phyloP scores from a whole-genome alignment of 306 rosid genomes.

The Aeschynomene evenia region DNA sequence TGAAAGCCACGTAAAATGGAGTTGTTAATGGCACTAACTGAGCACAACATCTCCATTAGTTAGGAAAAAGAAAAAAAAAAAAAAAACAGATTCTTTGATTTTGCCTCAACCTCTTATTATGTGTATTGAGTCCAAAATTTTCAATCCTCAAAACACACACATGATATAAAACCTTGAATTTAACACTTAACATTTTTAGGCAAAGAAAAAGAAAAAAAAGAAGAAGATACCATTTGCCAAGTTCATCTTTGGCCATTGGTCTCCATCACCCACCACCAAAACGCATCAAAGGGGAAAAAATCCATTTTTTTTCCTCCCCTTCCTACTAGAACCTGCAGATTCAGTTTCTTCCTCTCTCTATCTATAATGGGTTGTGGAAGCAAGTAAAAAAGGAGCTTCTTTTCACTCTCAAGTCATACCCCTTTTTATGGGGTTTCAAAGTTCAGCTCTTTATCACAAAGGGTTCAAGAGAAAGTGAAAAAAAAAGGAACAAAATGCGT shows the following conservation, averaged over 20 bases:
- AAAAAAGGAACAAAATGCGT: constrained; percentile 43
- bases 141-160: not conserved
- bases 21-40: constrained; percentile 32
- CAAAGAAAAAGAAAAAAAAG: too few relatives aligned
- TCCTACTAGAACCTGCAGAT: not conserved
- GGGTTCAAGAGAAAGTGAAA: constrained; percentile 8
- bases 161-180: constrained; percentile 11
- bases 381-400: constrained; percentile 11
- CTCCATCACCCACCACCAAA: not conserved
- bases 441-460: constrained; percentile 16
- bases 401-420: not conserved
- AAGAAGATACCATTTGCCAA: not conserved
- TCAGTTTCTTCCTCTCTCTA: not conserved
- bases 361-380: not conserved
- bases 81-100: not conserved
- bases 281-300: not conserved
- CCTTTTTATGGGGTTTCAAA: constrained; percentile 22
- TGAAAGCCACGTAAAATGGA: constrained; percentile 32
- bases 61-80: too few relatives aligned
- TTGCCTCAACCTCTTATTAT: not conserved
- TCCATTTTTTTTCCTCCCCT: not conserved
- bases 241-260: not conserved
- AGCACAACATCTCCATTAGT: not conserved
- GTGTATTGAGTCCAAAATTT: not conserved
- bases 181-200: not conserved